Base-by-base conservation (phyloP, 306 rosid species). In the Pterocarpus santalinus region DNA sequence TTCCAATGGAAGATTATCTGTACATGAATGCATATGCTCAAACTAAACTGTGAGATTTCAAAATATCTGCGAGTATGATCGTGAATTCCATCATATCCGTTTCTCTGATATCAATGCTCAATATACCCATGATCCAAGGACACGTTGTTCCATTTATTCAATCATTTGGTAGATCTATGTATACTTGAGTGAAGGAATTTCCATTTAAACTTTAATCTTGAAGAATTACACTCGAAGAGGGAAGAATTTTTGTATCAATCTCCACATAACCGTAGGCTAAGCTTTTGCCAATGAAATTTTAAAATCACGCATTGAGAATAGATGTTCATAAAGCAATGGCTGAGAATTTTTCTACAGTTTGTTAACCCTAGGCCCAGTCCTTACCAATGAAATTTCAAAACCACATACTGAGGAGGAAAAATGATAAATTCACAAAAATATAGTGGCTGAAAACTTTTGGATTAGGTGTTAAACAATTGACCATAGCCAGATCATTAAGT, bases 11-110 rank as follows among this genome's bases (percentile, higher is more conserved):
- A 55, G 65, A 56, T 30, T 13, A 7, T 56, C 47, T 56, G 36
- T 32, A 15, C 33, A 56, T 41, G 33, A 14, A 41, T 33, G 28
- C 62, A 71, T 30, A 44, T 69, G 16, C 43, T 17, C 28, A 70
- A 79, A 80, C 4, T 4, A 47, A 34, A 51, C 38, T 51, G 6
- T 38, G 66, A 62, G 72, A 52, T 38, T 61, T 72, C 39, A 3
- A 14, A 51, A 16, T 60, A 38, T 78, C 8, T 58, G 77, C 35
- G 10, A 67, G 11, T 33, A 46, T 33, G 43, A 70, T 22, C 32
- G 15, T 44, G 36, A 69, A 60, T 60, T 75, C 8, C 46, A 43
- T 34, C 10, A 75, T 16, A 34, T 49, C 5, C 13, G 1, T 74
- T 74, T 15, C 5, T 38, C n/a, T 14, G 61, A 62, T 47, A 34